Evolutionary conservation across 2,329 filamentous ascomycete species (phyloP).

Genomic region (Periconia digitata): DNA sequence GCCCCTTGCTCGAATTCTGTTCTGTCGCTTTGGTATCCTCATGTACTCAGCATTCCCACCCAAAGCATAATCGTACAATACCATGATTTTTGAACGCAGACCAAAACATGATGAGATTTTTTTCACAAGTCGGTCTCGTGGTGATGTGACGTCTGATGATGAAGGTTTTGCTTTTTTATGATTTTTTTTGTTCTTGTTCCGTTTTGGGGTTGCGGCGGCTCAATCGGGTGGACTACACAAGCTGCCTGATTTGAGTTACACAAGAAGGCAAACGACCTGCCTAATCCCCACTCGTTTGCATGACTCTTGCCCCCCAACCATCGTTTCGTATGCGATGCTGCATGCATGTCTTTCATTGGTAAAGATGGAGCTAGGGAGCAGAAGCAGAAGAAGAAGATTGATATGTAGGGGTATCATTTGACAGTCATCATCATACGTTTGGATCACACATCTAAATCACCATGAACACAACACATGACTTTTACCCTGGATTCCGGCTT

Average conservation of each 20-base stretch:
- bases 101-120: no score
- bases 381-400: background rate
- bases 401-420: no score
- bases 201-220: slow-evolving; percentile 5
- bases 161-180: background rate
- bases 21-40: slow-evolving; percentile 27
- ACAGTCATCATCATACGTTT: no score
- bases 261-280: no score
- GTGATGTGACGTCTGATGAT: background rate
- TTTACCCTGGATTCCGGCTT: no score
- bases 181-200: slow-evolving; percentile 1
- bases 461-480: no score
- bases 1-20: slow-evolving; percentile 27
- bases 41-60: slow-evolving; percentile 30
- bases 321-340: background rate
- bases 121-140: no score
- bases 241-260: background rate
- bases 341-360: background rate
- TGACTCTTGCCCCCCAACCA: background rate
- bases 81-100: background rate
- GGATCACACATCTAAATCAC: no score
- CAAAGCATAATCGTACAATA: slow-evolving; percentile 5
- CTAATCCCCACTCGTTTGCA: no score
- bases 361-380: background rate
- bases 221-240: slow-evolving; percentile 9